These are phyloP conservation scores for Lycium barbarum DNA, from an alignment of 257 asterid genomes.

Conservation along the genomic window DNA sequence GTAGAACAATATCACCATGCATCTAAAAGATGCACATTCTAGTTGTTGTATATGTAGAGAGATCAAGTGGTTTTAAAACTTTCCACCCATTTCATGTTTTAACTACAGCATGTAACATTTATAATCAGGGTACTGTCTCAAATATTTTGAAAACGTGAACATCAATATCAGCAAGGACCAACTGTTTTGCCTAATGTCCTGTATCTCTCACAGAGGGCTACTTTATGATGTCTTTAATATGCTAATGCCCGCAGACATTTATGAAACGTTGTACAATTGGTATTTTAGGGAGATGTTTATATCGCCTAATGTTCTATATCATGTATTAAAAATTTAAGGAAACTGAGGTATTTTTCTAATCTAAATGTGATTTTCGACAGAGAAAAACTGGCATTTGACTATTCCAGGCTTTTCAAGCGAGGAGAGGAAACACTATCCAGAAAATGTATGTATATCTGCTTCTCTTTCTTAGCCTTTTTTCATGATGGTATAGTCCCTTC, in stretches of 20 bases:
- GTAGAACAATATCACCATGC: conserved; percentile 22
- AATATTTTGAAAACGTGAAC: conserved; percentile 6
- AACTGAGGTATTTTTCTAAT: conserved; percentile 38
- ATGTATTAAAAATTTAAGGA: background rate
- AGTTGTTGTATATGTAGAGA: background rate
- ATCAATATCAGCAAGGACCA: conserved; percentile 6
- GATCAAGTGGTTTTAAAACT: background rate
- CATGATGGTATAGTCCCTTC: conserved; percentile 16
- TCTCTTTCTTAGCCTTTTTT: conserved; percentile 22
- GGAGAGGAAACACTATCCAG: conserved; percentile 57
- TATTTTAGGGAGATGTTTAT: background rate
- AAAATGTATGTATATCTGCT: conserved; percentile 57
- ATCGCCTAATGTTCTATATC: background rate
- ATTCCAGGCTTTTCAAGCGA: conserved; percentile 92
- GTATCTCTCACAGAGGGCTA: background rate
- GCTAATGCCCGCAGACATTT: background rate
- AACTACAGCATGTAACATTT: background rate
- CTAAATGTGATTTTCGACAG: conserved; percentile 54
- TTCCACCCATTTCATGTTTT: background rate
- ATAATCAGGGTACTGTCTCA: background rate
- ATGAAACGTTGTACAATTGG: background rate
- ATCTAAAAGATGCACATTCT: background rate
- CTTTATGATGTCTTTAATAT: conserved; percentile 17
- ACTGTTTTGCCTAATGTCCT: background rate
- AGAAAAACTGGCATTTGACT: conserved; percentile 82